phyloP scores from a whole-genome alignment of 192 early-diverging fungal species.

The Thamnidium elegans region DNA sequence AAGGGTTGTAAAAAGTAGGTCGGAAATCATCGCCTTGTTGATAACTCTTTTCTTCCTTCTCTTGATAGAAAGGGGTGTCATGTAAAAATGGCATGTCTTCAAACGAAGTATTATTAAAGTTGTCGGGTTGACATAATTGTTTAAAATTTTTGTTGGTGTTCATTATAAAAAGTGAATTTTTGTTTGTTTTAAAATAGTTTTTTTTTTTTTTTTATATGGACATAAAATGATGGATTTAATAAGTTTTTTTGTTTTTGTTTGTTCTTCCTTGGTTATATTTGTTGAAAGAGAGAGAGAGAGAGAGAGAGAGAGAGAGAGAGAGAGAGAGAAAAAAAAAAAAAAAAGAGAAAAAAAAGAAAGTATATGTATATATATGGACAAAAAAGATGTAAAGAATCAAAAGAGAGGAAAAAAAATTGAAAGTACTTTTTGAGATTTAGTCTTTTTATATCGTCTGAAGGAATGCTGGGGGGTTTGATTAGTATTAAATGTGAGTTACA shows the following conservation, averaged over 20 bases:
- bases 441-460: no score
- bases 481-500: no score
- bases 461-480: background rate
- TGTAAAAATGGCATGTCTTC: background rate
- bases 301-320: constrained; percentile 12
- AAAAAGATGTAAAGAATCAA: constrained; percentile 10
- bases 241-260: background rate
- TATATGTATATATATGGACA: constrained; percentile 4
- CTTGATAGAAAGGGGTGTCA: background rate
- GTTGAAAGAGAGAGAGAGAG: no score
- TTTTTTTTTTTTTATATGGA: constrained; percentile 1
- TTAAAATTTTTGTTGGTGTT: constrained; percentile 8
- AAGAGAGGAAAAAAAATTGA: constrained; percentile 6
- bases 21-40: constrained; percentile 47
- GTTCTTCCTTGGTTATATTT: no score
- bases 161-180: constrained; percentile 1
- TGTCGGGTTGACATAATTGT: constrained; percentile 13
- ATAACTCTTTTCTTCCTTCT: background rate
- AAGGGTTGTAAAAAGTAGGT: constrained; percentile 76
- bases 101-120: background rate
- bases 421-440: background rate
- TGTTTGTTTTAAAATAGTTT: background rate
- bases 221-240: background rate
- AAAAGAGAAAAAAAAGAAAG: constrained; percentile 2
- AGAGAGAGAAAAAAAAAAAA: constrained; percentile 1